Evolutionary conservation across 2,329 filamentous ascomycete genomes (phyloP), one percentile per base, ranked within the genome.

Genomic region (Trichoderma sp.): DNA sequence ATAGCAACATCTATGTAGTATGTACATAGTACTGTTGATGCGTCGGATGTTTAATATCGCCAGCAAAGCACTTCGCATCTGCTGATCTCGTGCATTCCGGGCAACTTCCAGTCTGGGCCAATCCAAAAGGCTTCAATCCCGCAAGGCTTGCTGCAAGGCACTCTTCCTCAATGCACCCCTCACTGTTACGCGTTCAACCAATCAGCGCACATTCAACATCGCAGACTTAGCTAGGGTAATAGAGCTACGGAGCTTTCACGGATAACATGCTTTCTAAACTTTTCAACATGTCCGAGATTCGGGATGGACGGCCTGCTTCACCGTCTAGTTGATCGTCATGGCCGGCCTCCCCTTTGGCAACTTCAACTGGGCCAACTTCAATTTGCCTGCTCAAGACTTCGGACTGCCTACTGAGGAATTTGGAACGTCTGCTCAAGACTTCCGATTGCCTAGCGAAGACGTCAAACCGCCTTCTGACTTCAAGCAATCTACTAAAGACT

Each of bases 141-240:
- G 52, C 52, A 54, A 34, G 52, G 27, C 52, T 54, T 27, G 52
- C 52, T 19, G n/a, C 52, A 34, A 54, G 52, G 52, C 52, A 54
- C 52, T 54, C 27, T 54, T 34, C 5, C 2, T 54, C 1, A 13
- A 50, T 50, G 50, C 50, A 53, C 50, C 50, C 50, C 50, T 53
- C 50, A 53, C 25, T 2, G 37, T 19, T 27, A 15, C 27, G n/a
- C 13, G 7, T 29, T 29, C 22, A 5, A 19, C 42, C 19, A 48
- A 48, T 48, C 13, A 19, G 2, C 42, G 2, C 12, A 10, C 42
- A 48, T 22, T 22, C 42, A 22, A 19, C 10, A n/a, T 22, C n/a
- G n/a, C n/a, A n/a, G n/a, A n/a, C n/a, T n/a, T n/a, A n/a, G n/a
- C n/a, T n/a, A n/a, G n/a, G n/a, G n/a, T n/a, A n/a, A n/a, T n/a